phyloP scores from a whole-genome alignment of 441 rosid genomes.

The Rhodomyrtus psidioides region DNA sequence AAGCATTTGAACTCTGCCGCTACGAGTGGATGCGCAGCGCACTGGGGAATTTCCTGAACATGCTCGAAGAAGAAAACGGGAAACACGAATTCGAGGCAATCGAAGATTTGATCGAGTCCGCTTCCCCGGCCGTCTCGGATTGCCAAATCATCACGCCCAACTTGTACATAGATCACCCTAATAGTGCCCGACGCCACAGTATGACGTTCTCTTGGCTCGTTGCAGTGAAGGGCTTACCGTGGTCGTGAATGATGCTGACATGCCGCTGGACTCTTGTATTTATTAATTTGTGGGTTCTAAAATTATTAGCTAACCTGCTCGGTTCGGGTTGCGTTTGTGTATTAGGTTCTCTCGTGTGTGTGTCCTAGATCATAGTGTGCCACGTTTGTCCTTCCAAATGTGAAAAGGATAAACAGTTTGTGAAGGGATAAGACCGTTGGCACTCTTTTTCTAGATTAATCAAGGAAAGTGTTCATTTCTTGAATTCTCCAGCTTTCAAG shows the following conservation, averaged over 20 bases:
- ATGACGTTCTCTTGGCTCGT: neutral
- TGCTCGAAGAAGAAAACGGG: constrained; percentile 14
- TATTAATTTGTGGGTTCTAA: neutral
- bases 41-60: constrained; percentile 38
- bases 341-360: neutral
- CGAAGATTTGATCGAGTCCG: constrained; percentile 15
- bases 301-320: neutral
- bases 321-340: neutral
- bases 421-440: neutral
- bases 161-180: constrained; percentile 14
- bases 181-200: constrained; percentile 4
- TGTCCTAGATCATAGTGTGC: neutral
- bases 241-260: neutral
- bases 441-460: neutral
- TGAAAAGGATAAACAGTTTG: neutral
- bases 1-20: constrained; percentile 58
- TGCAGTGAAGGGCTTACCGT: neutral
- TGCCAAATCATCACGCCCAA: constrained; percentile 26
- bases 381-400: neutral
- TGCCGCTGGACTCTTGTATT: neutral
- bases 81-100: neutral
- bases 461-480: neutral
- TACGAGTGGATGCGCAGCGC: constrained; percentile 85
- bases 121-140: constrained; percentile 10
- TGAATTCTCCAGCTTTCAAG: neutral